phyloP scores from a whole-genome alignment of 345 rosid genomes.

The Chamaenerion angustifolium region DNA sequence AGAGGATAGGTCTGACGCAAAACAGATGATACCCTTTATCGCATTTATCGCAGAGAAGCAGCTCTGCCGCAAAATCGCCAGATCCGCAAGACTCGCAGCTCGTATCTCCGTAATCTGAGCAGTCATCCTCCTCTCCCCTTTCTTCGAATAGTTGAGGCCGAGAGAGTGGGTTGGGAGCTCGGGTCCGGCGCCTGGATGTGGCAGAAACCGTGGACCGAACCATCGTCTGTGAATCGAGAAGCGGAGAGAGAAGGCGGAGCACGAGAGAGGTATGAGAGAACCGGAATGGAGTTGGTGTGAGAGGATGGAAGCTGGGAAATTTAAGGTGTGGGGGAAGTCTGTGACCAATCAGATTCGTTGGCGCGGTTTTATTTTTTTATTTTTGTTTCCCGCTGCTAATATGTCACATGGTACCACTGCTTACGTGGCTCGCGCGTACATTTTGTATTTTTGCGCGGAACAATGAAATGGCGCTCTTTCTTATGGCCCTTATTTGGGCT shows the following conservation, averaged over 20 bases:
- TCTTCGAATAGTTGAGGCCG: neutral
- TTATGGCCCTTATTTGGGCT: no score
- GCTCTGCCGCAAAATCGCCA: constrained; percentile 51
- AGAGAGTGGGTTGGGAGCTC: constrained; percentile 28
- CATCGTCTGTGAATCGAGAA: neutral
- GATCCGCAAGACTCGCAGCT: constrained; percentile 59
- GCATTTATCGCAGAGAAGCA: constrained; percentile 79
- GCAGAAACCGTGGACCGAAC: constrained; percentile 5
- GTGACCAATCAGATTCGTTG: no score
- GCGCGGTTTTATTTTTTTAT: no score
- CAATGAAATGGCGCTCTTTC: no score
- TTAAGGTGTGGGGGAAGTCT: no score
- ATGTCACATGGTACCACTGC: no score
- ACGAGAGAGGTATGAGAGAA: no score
- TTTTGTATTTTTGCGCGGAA: no score
- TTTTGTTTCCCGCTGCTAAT: no score
- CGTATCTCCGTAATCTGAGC: constrained; percentile 21
- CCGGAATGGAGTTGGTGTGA: no score
- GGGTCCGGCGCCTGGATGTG: constrained; percentile 29
- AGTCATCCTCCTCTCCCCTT: neutral
- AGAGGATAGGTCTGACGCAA: constrained; percentile 82
- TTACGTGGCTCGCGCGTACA: no score
- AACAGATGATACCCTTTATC: constrained; percentile 70
- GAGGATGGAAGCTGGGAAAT: neutral
- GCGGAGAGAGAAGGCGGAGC: no score